Evolutionary conservation across 345 rosid species (phyloP).

Genomic region (Bruguiera parviflora): DNA sequence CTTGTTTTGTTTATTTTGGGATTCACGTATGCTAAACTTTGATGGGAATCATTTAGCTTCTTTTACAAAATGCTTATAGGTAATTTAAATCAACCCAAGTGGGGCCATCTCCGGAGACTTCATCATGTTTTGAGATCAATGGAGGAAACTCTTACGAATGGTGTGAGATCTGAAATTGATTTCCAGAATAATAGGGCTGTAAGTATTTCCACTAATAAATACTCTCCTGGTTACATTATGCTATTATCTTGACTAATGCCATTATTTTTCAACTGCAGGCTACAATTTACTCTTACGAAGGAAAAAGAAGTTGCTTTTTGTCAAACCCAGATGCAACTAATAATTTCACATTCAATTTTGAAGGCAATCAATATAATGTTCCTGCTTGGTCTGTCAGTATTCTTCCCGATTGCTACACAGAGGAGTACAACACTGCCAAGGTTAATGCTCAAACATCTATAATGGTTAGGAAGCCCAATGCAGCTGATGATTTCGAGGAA

Average conservation of each 20-base stretch:
- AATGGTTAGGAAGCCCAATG: conserved; percentile 19
- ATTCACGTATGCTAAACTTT: not conserved
- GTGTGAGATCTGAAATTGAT: not conserved
- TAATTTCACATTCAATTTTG: conserved; percentile 19
- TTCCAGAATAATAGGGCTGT: not conserved
- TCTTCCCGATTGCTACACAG: conserved; percentile 37
- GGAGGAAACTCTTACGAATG: conserved; percentile 4
- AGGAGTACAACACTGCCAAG: conserved; percentile 46
- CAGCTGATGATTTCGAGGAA: conserved; percentile 23
- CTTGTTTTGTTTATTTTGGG: not conserved
- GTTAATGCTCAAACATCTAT: conserved; percentile 34
- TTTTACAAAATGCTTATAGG: not conserved
- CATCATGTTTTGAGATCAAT: conserved; percentile 9
- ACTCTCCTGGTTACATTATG: not conserved
- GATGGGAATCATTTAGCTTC: not conserved
- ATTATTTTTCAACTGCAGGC: conserved; percentile 14
- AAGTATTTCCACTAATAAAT: not conserved
- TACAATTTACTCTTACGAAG: conserved; percentile 22
- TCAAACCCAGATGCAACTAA: not conserved
- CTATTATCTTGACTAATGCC: too few species aligned
- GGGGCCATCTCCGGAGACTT: conserved; percentile 18
- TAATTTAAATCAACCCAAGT: conserved; percentile 15
- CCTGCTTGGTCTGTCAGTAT: conserved; percentile 41
- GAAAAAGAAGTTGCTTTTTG: conserved; percentile 33
- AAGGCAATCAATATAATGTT: conserved; percentile 9